Conservation (phyloP, 805 yeast species). For the Millerago galiae region DNA sequence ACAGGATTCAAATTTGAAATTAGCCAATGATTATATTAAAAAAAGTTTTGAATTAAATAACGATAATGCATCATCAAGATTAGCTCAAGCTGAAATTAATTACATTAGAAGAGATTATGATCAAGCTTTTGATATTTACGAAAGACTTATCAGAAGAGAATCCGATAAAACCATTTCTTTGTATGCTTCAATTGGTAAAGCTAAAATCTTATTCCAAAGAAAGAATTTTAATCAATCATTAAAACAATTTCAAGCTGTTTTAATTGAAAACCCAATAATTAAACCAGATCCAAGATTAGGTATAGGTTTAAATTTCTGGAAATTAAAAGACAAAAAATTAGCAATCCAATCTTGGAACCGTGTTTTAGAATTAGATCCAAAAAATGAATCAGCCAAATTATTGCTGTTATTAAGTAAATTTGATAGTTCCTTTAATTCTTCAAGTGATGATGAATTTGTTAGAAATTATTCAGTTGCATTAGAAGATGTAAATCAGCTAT, state of each 20-base stretch:
- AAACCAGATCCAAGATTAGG: constrained; percentile 94
- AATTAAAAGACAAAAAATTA: constrained; percentile 65
- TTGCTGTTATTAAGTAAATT: constrained; percentile 63
- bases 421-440: constrained; percentile 54
- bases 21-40: constrained; percentile 40
- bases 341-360: constrained; percentile 84
- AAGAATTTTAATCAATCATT: constrained; percentile 69
- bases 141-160: constrained; percentile 43
- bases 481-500: constrained; percentile 29
- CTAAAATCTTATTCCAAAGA: constrained; percentile 68
- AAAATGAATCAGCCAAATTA: constrained; percentile 53
- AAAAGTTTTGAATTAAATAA: constrained; percentile 43
- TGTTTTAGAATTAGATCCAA: constrained; percentile 58
- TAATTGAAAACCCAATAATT: constrained; percentile 68
- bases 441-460: constrained; percentile 53
- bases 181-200: constrained; percentile 77
- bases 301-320: constrained; percentile 92
- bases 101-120: constrained; percentile 58
- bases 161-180: constrained; percentile 53
- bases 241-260: constrained; percentile 75
- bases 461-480: constrained; percentile 55
- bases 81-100: constrained; percentile 64
- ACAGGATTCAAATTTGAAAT: constrained; percentile 27
- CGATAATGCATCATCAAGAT: constrained; percentile 40
- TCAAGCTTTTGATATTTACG: constrained; percentile 64